phyloP scores from a whole-genome alignment of 805 yeast species.

The Torulaspora delbrueckii region DNA sequence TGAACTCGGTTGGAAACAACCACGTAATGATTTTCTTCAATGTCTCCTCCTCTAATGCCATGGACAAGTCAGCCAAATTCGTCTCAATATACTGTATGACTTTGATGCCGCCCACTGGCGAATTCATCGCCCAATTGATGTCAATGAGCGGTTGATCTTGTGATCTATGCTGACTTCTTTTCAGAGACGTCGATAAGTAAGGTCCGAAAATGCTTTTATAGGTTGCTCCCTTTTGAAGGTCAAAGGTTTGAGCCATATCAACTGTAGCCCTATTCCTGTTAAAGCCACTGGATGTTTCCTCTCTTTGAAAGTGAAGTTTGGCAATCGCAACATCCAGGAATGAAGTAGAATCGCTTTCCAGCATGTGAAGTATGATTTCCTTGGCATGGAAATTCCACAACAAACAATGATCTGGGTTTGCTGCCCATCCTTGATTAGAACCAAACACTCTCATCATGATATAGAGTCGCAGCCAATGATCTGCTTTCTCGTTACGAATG shows the following conservation, averaged over 20 bases:
- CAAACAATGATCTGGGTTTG: conserved; percentile 37
- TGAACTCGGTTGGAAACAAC: conserved; percentile 56
- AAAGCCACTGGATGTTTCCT: conserved; percentile 62
- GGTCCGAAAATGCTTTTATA: conserved; percentile 73
- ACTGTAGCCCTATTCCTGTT: conserved; percentile 58
- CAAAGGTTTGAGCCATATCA: conserved; percentile 62
- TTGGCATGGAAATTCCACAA: conserved; percentile 66
- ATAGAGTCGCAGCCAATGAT: conserved; percentile 41
- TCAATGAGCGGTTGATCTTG: conserved; percentile 37
- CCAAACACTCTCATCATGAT: conserved; percentile 43
- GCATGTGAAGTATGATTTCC: conserved; percentile 64
- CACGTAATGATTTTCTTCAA: conserved; percentile 60
- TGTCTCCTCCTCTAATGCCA: conserved; percentile 69
- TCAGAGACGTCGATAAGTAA: conserved; percentile 24
- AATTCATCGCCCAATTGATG: conserved; percentile 71
- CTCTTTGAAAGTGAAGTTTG: conserved; percentile 53
- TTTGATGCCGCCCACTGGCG: conserved; percentile 88
- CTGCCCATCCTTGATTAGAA: conserved; percentile 31
- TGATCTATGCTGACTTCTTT: conserved; percentile 10
- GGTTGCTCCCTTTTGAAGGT: conserved; percentile 49
- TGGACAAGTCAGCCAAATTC: conserved; percentile 56
- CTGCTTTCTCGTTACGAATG: conserved; percentile 37
- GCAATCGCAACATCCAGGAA: conserved; percentile 68
- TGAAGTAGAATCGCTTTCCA: conserved; percentile 55
- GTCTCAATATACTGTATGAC: conserved; percentile 63